Base-by-base conservation (phyloP, 2,329 filamentous ascomycete species). In the Elsinoe necatrix region DNA sequence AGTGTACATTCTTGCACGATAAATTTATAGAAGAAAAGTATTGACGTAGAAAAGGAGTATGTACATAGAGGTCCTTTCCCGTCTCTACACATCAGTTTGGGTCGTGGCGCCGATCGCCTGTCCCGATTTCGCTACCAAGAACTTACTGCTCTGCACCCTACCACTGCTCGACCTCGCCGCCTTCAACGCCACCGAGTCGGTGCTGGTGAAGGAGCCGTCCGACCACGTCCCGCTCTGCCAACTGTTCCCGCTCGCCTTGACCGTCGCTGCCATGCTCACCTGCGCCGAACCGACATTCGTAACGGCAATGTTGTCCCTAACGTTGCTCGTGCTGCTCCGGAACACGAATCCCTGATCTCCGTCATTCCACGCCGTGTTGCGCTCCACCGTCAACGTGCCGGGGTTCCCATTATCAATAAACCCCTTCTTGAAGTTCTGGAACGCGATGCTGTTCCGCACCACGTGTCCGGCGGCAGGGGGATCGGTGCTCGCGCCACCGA, bases 361-460 rank as follows among this genome's bases (percentile, higher is more conserved):
- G 52, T 77, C 77, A 60, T 73, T 73, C 69, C 71, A 77, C 2
- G 75, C 74, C 1, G 74, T 77, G 65, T 75, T 76, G 55, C 72
- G 67, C 9, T 67, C 66, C 31, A 77, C 60, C 2, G 65, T 64
- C 43, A 77, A 67, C 43, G 64, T 67, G 0, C 74, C 75, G 0
- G 72, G 67, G 60, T 77, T 71, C 18, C 67, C 68, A 60, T 77
- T 77, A 51, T 77, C 74, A 7, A 72, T 75, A 64, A 77, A 77
- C 0, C 75, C 75, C 57, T 75, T 74, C 37, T 68, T 69, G 0
- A 66, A 66, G 59, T 77, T 77, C 42, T 63, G 58, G 61, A 75
- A 77, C 4, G 75, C 71, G 21, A 76, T 74, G 60, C 66, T 72
- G 66, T 77, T 77, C 48, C 66, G 69, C 54, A 77, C 62, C 37